These are phyloP conservation scores for Cercis canadensis DNA, from an alignment of 306 rosid genomes.

Conservation along the genomic window DNA sequence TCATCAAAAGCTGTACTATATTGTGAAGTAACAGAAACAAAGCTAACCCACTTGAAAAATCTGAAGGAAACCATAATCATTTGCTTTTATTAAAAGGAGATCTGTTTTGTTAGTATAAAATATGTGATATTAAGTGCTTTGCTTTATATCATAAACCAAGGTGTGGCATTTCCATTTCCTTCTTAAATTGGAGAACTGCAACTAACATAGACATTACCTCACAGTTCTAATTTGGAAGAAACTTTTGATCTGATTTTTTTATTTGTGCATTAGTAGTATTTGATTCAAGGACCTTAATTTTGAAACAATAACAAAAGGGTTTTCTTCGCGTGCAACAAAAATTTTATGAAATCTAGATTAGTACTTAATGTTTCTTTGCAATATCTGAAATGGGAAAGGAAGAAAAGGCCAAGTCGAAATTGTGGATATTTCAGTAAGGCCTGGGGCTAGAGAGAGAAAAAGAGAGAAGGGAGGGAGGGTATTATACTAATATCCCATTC, in stretches of 20 bases:
- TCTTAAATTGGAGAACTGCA: too few species aligned
- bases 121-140: too few species aligned
- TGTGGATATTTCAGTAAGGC: constrained; percentile 14
- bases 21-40: background rate
- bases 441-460: background rate
- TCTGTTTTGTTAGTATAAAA: too few species aligned
- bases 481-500: background rate
- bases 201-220: too few species aligned
- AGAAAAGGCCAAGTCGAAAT: constrained; percentile 17
- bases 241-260: too few species aligned
- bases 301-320: background rate
- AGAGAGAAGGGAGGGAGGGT: background rate
- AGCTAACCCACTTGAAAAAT: constrained; percentile 5
- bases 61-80: background rate
- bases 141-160: too few species aligned
- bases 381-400: constrained; percentile 30
- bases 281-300: background rate
- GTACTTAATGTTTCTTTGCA: too few species aligned
- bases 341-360: constrained; percentile 15
- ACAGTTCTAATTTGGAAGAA: too few species aligned
- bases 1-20: background rate
- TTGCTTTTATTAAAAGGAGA: too few species aligned
- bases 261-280: background rate
- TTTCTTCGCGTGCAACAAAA: background rate
- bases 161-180: too few species aligned